Base-by-base conservation (phyloP, 768 basidiomycete genomes). In the Neoboletus subvelutipes region DNA sequence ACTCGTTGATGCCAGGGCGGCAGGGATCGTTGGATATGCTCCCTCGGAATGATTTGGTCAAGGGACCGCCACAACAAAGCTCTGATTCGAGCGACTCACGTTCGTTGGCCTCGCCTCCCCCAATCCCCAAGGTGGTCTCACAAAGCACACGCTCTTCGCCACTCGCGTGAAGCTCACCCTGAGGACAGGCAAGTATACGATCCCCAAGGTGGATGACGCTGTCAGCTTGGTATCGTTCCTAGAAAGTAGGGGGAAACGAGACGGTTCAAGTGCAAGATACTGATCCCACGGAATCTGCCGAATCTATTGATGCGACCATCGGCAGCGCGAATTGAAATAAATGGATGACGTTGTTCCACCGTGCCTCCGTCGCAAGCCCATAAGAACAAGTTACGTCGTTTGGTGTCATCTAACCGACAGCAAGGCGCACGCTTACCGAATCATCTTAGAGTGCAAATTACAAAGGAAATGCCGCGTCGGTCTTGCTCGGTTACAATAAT, bases 321-420 rank as follows among this genome's bases (percentile, higher is more conserved):
- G 92, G 2, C 81, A 85, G 49, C 82, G 88, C 20, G 92, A 94
- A 68, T 71, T 78, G 39, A 87, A 84, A 59, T 94, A 87, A 84
- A 59, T 94, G 92, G 92, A 82, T 92, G 73, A 67, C 80, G 0
- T 64, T 84, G 9, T 79, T 92, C 67, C 76, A 69, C 82, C 0
- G 77, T 80, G 0, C 77, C 83, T 1, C 74, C 90, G 0, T 71
- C 83, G 3, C 84, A 87, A 61, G 82, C 88, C 2, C 78, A 83
- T 48, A 93, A 89, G 77, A 87, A 75, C 68, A 92, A 92, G 92
- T 11, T 93, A 91, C 61, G 81, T 86, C 17, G 90, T 93, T 4
- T 94, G 92, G 92, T 83, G 84, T 18, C 85, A 87, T 67, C 71
- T 93, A 11, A 87, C 86, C 6, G 88, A 93, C 66, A 87, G 86